Percentiles rank a stretch among this genome's conserved stretches.
Evolutionary conservation across 345 rosid genomes (phyloP).

Genomic region (Populus euphratica): DNA sequence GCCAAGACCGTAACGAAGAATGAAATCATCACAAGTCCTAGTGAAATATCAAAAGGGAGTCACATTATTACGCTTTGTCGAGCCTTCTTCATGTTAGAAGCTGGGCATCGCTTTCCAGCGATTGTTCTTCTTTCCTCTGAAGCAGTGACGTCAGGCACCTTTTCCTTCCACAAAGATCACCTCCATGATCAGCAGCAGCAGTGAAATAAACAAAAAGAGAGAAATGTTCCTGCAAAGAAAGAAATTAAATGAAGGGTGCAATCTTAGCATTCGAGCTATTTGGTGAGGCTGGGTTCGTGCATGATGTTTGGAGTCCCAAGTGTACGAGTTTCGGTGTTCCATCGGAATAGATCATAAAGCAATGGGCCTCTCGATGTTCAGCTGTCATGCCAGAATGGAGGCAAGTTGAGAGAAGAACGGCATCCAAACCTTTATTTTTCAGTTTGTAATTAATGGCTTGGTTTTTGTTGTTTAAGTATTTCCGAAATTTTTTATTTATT

Average conservation of each 20-base stretch:
- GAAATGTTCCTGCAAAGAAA: background rate
- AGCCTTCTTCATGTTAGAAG: background rate
- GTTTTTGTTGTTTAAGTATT: too few species aligned
- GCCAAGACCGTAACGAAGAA: too few species aligned
- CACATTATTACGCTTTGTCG: too few species aligned
- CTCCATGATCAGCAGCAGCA: background rate
- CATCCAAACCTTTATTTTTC: background rate
- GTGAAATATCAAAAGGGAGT: too few species aligned
- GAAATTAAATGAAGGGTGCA: background rate
- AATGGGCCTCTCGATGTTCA: background rate
- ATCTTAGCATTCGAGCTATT: too few species aligned
- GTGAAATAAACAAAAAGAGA: background rate
- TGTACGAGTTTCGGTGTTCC: background rate
- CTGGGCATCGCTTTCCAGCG: background rate
- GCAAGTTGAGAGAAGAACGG: background rate
- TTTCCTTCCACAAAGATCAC: background rate
- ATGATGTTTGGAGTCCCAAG: too few species aligned
- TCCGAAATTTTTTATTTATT: too few species aligned
- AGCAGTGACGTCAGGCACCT: background rate
- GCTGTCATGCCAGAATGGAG: background rate
- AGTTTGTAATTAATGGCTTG: background rate
- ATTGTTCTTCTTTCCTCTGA: background rate
- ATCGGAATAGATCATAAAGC: background rate
- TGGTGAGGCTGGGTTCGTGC: too few species aligned
- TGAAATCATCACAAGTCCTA: too few species aligned